Base-by-base conservation (phyloP, 2,329 filamentous ascomycete species). In the Fusarium marasasianum region DNA sequence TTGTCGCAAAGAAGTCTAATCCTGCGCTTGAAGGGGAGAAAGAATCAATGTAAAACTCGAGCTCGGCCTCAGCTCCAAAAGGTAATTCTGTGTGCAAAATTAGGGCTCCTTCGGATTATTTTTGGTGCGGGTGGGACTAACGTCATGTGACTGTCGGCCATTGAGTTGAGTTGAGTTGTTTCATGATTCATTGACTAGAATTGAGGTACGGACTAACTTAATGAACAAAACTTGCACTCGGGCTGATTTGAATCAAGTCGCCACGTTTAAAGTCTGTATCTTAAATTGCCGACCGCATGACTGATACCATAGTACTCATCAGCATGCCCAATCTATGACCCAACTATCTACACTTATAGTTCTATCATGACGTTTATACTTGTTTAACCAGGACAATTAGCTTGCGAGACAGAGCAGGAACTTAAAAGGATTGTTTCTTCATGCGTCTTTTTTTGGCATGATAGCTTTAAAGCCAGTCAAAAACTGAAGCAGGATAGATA, bases 1-100 rank as follows among this genome's bases (percentile, higher is more conserved):
- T 51, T 58, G 57, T 86, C 87, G 87, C 87, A 89, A 89, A 89
- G 87, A 89, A 80, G 86, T 96, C 86, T 87, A 87, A 96, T 96
- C 94, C 94, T 96, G 92, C 94, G 94, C 90, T 88, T 78, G 72
- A 48, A 58, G 57, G 56, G 66, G 51, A 60, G 47, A 70, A 58
- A 63, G 43, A 62, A 58, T 35, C 33, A 29, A 71, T n/a, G 63
- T 40, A 61, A 70, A 55, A 70, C 63, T 65, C 64, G 54, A 59
- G 33, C 33, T 15, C 33, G 58, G 68, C 70, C 70, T 50, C 18
- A 37, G 29, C 41, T 24, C 22, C 48, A 24, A 50, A n/a, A 26
- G 69, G 53, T 41, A 18, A 55, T 55, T 41, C 24, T 26, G 80
- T 35, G 45, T 35, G 71, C 31, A 51, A 37, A 77, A 73, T 73